These are phyloP conservation scores for Phytophthora sp. DNA, from an alignment of 352 stramenopile genomes.

Conservation along the genomic window DNA sequence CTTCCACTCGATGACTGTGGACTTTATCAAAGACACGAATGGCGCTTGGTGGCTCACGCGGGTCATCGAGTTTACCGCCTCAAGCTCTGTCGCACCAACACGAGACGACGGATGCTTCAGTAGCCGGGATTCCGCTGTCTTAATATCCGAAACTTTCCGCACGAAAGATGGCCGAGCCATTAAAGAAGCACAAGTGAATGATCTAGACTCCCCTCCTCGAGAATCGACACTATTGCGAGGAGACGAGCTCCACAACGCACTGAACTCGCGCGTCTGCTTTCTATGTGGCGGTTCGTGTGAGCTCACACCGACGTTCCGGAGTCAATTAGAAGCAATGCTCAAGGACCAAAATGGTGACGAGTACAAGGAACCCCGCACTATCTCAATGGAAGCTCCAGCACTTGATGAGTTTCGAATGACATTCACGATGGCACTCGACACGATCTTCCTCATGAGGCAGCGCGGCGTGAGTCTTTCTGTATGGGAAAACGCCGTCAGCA, in stretches of 20 bases:
- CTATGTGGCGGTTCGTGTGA: slow-evolving; percentile 66
- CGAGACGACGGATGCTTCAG: slow-evolving; percentile 19
- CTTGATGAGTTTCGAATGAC: slow-evolving; percentile 76
- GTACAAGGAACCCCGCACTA: slow-evolving; percentile 3
- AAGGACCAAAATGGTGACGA: slow-evolving; percentile 31
- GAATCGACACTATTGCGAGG: slow-evolving; percentile 6
- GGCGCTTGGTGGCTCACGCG: slow-evolving; percentile 78
- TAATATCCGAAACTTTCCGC: slow-evolving; percentile 54
- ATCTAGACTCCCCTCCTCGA: slow-evolving; percentile 3
- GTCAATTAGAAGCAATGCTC: slow-evolving; percentile 49
- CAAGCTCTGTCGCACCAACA: slow-evolving; percentile 20
- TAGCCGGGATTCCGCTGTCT: slow-evolving; percentile 45
- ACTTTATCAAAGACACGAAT: slow-evolving; percentile 73
- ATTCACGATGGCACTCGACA: slow-evolving; percentile 77
- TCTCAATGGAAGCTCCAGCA: slow-evolving; percentile 28
- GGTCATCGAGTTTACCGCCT: slow-evolving; percentile 60
- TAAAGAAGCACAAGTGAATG: slow-evolving; percentile 12
- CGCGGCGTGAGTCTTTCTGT: slow-evolving; percentile 52
- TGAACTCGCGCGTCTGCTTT: slow-evolving; percentile 48
- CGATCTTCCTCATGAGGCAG: slow-evolving; percentile 70
- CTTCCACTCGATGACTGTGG: slow-evolving; percentile 59
- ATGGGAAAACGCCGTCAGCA: slow-evolving; percentile 69
- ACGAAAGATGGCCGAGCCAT: slow-evolving; percentile 41
- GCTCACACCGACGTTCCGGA: slow-evolving; percentile 43
- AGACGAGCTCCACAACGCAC: slow-evolving; percentile 21